Evolutionary conservation across 768 basidiomycete species (phyloP).

Genomic region (Aureoboletus auriporus): DNA sequence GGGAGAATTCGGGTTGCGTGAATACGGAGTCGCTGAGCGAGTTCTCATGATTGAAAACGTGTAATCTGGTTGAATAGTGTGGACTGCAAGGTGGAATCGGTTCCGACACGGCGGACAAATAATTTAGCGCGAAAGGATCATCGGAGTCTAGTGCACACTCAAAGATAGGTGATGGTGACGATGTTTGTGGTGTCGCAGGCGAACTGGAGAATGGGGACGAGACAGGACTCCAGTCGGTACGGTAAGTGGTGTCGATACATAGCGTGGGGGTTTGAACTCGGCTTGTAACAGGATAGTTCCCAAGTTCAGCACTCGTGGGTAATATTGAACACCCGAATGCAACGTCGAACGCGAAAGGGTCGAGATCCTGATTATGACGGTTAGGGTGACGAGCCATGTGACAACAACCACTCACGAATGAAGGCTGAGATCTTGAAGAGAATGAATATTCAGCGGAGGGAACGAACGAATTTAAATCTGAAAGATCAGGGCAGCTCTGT

Average conservation of each 20-base stretch:
- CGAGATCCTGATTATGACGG: slow-evolving; percentile 20
- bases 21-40: slow-evolving; percentile 11
- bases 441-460: slow-evolving; percentile 26
- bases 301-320: slow-evolving; percentile 11
- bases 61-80: slow-evolving; percentile 19
- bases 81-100: slow-evolving; percentile 13
- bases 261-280: slow-evolving; percentile 31
- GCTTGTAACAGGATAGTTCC: slow-evolving; percentile 19
- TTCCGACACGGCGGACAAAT: slow-evolving; percentile 15
- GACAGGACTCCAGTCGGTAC: slow-evolving; percentile 37
- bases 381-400: slow-evolving; percentile 3
- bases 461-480: slow-evolving; percentile 32
- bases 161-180: slow-evolving; percentile 27
- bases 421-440: slow-evolving; percentile 39
- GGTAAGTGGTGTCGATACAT: slow-evolving; percentile 39
- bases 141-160: slow-evolving; percentile 22
- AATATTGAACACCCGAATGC: slow-evolving; percentile 29
- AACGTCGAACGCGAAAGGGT: slow-evolving; percentile 27
- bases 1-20: slow-evolving; percentile 18
- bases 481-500: slow-evolving; percentile 29
- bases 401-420: slow-evolving; percentile 42
- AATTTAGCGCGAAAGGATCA: slow-evolving; percentile 15
- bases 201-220: slow-evolving; percentile 44
- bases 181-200: slow-evolving; percentile 39
- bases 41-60: slow-evolving; percentile 17